phyloP scores from a whole-genome alignment of 768 basidiomycete genomes.

The Baorangia bicolor region DNA sequence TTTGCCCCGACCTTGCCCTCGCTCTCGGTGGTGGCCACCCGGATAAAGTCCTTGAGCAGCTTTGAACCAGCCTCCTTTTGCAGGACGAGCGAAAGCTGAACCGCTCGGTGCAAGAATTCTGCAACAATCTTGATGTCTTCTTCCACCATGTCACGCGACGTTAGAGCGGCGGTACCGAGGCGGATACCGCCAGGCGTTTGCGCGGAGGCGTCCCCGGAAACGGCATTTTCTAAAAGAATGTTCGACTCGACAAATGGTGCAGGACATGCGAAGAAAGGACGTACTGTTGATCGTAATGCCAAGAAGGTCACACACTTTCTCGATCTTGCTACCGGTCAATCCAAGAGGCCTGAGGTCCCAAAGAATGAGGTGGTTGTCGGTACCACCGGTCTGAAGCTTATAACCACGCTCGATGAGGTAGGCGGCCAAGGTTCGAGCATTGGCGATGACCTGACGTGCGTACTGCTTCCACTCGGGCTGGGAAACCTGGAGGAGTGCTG shows the following conservation, averaged over 20 bases:
- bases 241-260: not conserved
- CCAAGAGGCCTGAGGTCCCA: constrained; percentile 97
- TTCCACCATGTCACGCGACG: constrained; percentile 91
- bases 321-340: constrained; percentile 96
- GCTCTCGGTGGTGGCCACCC: constrained; percentile 65
- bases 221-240: constrained; percentile 75
- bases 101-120: constrained; percentile 88
- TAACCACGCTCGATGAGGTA: constrained; percentile 79
- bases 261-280: constrained; percentile 25
- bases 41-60: constrained; percentile 93
- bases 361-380: constrained; percentile 96
- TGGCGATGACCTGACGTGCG: constrained; percentile 91
- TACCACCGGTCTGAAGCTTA: constrained; percentile 95
- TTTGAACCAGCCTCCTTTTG: constrained; percentile 96
- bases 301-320: constrained; percentile 96
- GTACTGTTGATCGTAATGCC: constrained; percentile 95
- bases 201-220: constrained; percentile 94
- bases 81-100: constrained; percentile 84
- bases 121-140: constrained; percentile 85
- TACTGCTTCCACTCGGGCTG: constrained; percentile 89
- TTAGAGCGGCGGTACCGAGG: constrained; percentile 90
- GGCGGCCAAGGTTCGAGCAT: constrained; percentile 75
- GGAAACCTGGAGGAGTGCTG: constrained; percentile 86
- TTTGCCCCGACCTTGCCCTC: constrained; percentile 71
- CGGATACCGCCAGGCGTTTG: constrained; percentile 97